Base-by-base conservation (phyloP, 169 alveolate genomes). In the Plasmodium vinckei region DNA sequence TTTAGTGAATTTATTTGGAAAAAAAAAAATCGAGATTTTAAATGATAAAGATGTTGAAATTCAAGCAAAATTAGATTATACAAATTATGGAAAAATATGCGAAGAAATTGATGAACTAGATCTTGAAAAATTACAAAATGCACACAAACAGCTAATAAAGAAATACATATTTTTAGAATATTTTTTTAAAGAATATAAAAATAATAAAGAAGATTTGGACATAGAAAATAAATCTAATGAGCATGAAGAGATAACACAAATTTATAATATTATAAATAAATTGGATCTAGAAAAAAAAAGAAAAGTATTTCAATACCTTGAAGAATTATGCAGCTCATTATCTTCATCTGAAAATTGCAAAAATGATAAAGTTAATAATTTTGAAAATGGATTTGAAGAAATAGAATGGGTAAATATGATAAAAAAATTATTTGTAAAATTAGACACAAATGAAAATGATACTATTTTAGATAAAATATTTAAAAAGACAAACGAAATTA, bases 391-490 rank as follows among this genome's bases (percentile, higher is more conserved):
- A 33, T 33, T 4, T 1, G 42, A 33, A 33, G 7, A 33, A 33
- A 33, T 33, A 4, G 42, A 33, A 33, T 33, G 42, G 42, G 1
- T 33, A 33, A 33, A 33, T 5, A 33, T 33, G 42, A 33, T 33
- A 33, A 47, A 39, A 12, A n/a, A 23, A 5, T 13, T 53, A n/a
- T 44, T 73, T 49, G 10, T 42, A 33, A 46, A 7, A 3, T 2
- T 21, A 47, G 54, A 61, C 21, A 17, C 33, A 23, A 49, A 73
- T 27, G 54, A 59, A 6, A 46, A 49, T 4, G 68, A 59, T 9
- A 63, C 77, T 44, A 75, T 21, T 57, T 75, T 15, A 7, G 33
- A 63, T 13, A 39, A 75, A 67, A 75, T 75, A 33, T 42, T 75
- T 42, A 57, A 53, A 42, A 75, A 44, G 61, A 61, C 77, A 17